These are phyloP conservation scores for Arachis hypogaea DNA, from an alignment of 306 rosid species.

Conservation along the genomic window DNA sequence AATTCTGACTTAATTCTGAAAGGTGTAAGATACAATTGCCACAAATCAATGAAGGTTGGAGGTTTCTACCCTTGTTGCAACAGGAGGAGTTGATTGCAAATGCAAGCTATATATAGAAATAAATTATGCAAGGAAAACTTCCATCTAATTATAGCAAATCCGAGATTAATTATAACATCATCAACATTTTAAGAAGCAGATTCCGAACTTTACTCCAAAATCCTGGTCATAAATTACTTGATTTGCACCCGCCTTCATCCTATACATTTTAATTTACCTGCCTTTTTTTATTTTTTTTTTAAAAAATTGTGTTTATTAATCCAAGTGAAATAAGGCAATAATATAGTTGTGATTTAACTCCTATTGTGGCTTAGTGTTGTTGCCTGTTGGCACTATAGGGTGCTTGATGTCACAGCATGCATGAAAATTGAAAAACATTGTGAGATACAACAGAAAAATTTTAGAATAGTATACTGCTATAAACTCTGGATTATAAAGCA, in stretches of 20 bases:
- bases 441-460: too few relatives aligned
- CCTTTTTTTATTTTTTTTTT: too few relatives aligned
- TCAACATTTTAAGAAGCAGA: constrained; percentile 34
- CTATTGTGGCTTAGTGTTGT: too few relatives aligned
- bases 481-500: too few relatives aligned
- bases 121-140: constrained; percentile 7
- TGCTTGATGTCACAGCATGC: too few relatives aligned
- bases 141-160: constrained; percentile 23
- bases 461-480: too few relatives aligned
- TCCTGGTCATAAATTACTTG: constrained; percentile 26
- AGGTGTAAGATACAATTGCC: constrained; percentile 33
- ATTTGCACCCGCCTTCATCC: constrained; percentile 6
- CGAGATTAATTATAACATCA: constrained; percentile 19
- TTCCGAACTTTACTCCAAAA: constrained; percentile 34
- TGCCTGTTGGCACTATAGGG: too few relatives aligned
- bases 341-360: too few relatives aligned
- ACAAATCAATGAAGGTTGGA: constrained; percentile 20
- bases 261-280: too few relatives aligned
- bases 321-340: too few relatives aligned
- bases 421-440: too few relatives aligned
- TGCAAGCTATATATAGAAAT: constrained; percentile 35
- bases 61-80: constrained; percentile 25
- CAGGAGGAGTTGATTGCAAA: constrained; percentile 14
- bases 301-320: too few relatives aligned
- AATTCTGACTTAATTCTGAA: constrained; percentile 7